Evolutionary conservation across 345 rosid species (phyloP), one percentile per base, ranked within the genome.

Genomic region (Euphorbia tirucalli): DNA sequence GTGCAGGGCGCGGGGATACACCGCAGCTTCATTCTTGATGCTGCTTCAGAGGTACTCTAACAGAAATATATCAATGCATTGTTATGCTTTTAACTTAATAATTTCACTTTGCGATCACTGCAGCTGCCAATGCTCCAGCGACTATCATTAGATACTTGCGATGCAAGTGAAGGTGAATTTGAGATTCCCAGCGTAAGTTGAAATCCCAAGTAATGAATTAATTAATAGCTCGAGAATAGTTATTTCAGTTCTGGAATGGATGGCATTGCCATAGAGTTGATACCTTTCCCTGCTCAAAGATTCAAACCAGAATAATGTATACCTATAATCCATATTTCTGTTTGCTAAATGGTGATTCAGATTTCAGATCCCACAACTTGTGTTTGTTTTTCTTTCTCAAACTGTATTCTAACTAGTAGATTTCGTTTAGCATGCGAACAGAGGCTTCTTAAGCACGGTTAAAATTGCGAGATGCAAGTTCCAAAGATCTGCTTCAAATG

Each of bases 41-140:
- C 93, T 67, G 80, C 84, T 77, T 78, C 84, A 24, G 82, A 81
- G 90, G 96, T 90, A 81, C 73, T 66, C 43, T 52, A 13, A 28
- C 41, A 3, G 39, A 37, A 21, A 30, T 62, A 7, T 58, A 73
- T 27, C 28, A 50, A 61, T 72, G 25, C 55, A 65, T 24, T 18
- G 19, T 57, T 44, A 35, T 28, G 0, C 54, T 21, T 3, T 50
- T 44, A 44, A 30, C 49, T 75, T 68, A 44, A 61, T 18, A 21
- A 64, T 60, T 8, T 41, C 61, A 41, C 65, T 61, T 30, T 61
- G 9, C 44, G 11, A 22, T 72, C 44, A 76, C 37, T 19, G 24
- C 85, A 92, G 96, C 56, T 92, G 80, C 91, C 89, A 10, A 76
- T 86, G 90, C 94, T 92, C 27, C 88, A 94, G 27, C 81, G 74